Evolutionary conservation across 805 yeast species (phyloP).

Genomic region (Blastobotrys muscicola): DNA sequence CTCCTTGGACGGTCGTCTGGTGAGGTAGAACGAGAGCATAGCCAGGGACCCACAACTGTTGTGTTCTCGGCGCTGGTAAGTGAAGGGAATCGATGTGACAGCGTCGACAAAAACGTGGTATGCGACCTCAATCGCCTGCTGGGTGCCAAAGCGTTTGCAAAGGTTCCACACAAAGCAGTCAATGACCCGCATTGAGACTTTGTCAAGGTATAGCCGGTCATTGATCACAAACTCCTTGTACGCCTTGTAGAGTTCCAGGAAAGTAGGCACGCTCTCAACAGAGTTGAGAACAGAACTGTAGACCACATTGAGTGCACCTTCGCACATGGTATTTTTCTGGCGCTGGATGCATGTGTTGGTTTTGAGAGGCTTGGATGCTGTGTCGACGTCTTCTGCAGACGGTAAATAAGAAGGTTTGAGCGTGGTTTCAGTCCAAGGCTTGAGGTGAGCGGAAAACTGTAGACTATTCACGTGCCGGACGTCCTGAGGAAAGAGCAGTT

Average conservation of each 20-base stretch:
- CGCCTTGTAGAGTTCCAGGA: conserved; percentile 11
- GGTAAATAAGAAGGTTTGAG: too few species aligned
- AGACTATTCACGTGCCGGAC: background rate
- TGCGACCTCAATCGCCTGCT: conserved; percentile 14
- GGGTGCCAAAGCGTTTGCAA: conserved; percentile 5
- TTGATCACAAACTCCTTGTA: conserved; percentile 8
- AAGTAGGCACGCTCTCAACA: conserved; percentile 10
- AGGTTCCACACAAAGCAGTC: conserved; percentile 21
- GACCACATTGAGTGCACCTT: conserved; percentile 13
- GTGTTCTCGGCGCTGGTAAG: background rate
- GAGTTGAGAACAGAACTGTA: conserved; percentile 21
- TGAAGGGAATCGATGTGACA: background rate
- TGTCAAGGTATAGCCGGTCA: conserved; percentile 1
- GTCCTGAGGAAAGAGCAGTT: conserved; percentile 14
- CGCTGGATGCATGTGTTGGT: too few species aligned
- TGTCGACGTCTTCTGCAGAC: too few species aligned
- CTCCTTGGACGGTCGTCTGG: conserved; percentile 1
- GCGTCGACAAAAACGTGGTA: conserved; percentile 14
- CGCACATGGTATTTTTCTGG: too few species aligned
- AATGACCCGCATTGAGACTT: conserved; percentile 7
- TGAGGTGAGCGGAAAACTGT: too few species aligned
- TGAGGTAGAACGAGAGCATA: background rate
- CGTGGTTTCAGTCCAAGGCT: too few species aligned
- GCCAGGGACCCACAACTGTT: background rate
- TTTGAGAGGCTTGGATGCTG: too few species aligned